Percentiles rank a stretch among this genome's conserved stretches.
Evolutionary conservation across 1,139 yeast genomes (phyloP).

Genomic region (Lodderomyces elongisporus): DNA sequence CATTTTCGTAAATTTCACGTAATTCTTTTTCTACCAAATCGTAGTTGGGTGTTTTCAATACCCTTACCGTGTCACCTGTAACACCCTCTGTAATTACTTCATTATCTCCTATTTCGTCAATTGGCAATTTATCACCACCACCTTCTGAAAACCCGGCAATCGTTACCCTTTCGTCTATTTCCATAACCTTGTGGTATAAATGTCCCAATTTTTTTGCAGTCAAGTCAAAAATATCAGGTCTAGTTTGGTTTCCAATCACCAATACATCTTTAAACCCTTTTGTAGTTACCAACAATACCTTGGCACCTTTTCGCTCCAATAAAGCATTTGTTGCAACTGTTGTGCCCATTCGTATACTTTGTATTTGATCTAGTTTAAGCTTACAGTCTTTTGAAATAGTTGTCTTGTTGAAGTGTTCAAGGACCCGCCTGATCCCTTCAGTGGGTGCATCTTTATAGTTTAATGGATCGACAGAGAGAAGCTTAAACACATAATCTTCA

Average conservation of each 20-base stretch:
- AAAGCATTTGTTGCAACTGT: constrained; percentile 40
- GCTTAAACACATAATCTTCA: constrained; percentile 46
- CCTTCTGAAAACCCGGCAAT: constrained; percentile 37
- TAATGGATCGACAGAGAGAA: constrained; percentile 80
- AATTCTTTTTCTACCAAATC: constrained; percentile 20
- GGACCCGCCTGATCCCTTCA: constrained; percentile 78
- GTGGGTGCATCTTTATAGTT: constrained; percentile 88
- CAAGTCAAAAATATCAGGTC: constrained; percentile 36
- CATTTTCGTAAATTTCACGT: constrained; percentile 19
- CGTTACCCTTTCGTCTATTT: constrained; percentile 41
- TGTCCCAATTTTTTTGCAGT: constrained; percentile 35
- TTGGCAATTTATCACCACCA: constrained; percentile 28
- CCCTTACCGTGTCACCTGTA: constrained; percentile 35
- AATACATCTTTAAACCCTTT: constrained; percentile 48
- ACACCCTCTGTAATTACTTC: constrained; percentile 18
- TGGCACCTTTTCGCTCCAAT: constrained; percentile 48
- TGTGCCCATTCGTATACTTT: constrained; percentile 35
- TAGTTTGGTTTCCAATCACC: constrained; percentile 37
- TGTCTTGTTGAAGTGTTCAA: constrained; percentile 49
- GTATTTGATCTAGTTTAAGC: constrained; percentile 25
- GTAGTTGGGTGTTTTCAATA: constrained; percentile 32
- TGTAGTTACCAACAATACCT: constrained; percentile 46
- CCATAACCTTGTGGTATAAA: constrained; percentile 31
- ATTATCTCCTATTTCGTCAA: constrained; percentile 15
- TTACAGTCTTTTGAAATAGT: constrained; percentile 42